A percentile compares a stretch with the other conserved stretches of the same genome.
These are phyloP conservation scores for Trifolium subterraneum DNA, from an alignment of 306 rosid species.

Conservation along the genomic window DNA sequence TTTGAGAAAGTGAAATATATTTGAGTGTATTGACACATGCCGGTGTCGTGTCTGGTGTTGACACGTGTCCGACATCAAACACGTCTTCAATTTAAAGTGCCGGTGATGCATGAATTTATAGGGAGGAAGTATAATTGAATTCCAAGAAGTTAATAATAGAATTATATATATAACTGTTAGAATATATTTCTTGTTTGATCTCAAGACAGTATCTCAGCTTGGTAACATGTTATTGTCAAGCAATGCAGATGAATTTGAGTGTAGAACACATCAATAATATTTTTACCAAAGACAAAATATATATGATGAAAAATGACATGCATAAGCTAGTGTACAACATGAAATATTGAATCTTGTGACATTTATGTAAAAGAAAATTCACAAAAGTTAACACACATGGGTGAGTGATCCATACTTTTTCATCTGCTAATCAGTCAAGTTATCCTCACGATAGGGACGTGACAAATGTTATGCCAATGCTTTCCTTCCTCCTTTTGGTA, in stretches of 20 bases:
- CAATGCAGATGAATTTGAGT: background rate
- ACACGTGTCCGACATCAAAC: too few species aligned
- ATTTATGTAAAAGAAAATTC: background rate
- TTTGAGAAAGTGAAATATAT: too few species aligned
- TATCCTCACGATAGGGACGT: background rate
- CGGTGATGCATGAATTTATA: too few species aligned
- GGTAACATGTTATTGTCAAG: background rate
- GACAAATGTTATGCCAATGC: slow-evolving; percentile 24
- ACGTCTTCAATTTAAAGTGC: too few species aligned
- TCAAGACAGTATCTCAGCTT: background rate
- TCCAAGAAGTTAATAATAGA: too few species aligned
- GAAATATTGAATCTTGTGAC: background rate
- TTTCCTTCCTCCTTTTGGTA: slow-evolving; percentile 25
- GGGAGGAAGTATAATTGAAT: background rate
- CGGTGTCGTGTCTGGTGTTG: too few species aligned
- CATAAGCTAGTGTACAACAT: background rate
- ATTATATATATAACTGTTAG: background rate
- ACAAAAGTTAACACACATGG: background rate
- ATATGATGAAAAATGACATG: background rate
- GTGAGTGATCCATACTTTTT: background rate
- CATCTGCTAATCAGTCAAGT: background rate
- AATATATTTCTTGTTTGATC: too few species aligned
- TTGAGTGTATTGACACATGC: too few species aligned
- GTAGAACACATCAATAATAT: background rate
- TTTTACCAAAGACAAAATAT: too few species aligned